Percentiles rank a stretch among this genome's conserved stretches.
Conservation (phyloP, 305 asterid species). For the Nicotiana rustica region DNA sequence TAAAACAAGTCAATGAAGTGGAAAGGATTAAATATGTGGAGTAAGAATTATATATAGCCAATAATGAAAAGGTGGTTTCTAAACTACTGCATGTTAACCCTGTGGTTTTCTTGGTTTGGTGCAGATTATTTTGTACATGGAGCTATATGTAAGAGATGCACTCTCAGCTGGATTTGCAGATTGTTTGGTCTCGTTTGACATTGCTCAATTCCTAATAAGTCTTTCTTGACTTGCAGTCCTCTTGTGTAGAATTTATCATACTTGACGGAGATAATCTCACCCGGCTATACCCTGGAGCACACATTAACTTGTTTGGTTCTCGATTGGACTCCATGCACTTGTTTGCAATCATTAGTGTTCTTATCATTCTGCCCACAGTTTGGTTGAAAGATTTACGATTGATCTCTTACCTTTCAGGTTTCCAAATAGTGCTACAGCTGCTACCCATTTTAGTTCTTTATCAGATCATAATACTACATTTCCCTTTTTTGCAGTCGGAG, state of each 20-base stretch:
- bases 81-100: slow-evolving; percentile 1
- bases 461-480: neutral
- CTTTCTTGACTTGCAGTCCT: slow-evolving; percentile 57
- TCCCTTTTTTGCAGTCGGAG: slow-evolving; percentile 60
- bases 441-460: slow-evolving; percentile 17
- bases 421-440: neutral
- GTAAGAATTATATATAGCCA: too few species aligned
- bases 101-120: slow-evolving; percentile 46
- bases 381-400: slow-evolving; percentile 77
- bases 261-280: slow-evolving; percentile 92
- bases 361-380: slow-evolving; percentile 75
- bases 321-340: slow-evolving; percentile 65
- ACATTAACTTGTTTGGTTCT: slow-evolving; percentile 59
- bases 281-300: slow-evolving; percentile 72
- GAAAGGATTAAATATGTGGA: neutral
- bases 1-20: neutral
- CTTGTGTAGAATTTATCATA: slow-evolving; percentile 81
- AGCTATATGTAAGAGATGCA: slow-evolving; percentile 74
- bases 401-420: slow-evolving; percentile 90
- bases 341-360: slow-evolving; percentile 61
- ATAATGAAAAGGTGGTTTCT: too few species aligned
- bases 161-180: slow-evolving; percentile 37
- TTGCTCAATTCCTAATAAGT: slow-evolving; percentile 34
- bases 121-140: slow-evolving; percentile 83
- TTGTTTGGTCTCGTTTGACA: neutral